Evolutionary conservation across 2,329 filamentous ascomycete species (phyloP).

Genomic region (Endocalyx cinctus): DNA sequence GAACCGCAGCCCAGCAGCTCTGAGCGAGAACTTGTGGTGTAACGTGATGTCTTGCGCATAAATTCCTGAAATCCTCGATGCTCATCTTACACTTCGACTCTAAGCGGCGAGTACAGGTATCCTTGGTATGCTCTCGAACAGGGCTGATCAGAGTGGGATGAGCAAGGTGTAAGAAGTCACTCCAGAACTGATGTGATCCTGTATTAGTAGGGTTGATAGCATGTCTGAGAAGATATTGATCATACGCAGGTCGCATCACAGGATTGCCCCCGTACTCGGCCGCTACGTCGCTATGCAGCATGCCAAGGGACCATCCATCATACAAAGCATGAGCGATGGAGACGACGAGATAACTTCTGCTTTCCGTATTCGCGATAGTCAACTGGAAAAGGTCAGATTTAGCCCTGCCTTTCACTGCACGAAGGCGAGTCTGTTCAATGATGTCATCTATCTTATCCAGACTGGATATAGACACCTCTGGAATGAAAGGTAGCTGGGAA

Average conservation of each 20-base stretch:
- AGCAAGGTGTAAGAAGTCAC: constrained; percentile 55
- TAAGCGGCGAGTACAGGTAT: constrained; percentile 35
- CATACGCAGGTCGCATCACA: constrained; percentile 41
- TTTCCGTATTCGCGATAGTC: constrained; percentile 31
- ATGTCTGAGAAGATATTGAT: no score
- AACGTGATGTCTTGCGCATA: constrained; percentile 64
- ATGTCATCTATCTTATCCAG: constrained; percentile 31
- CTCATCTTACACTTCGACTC: constrained; percentile 42
- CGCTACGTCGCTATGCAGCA: constrained; percentile 68
- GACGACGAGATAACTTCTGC: constrained; percentile 46
- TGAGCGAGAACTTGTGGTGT: constrained; percentile 74
- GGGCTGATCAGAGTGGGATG: constrained; percentile 30
- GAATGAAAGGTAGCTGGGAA: constrained; percentile 19
- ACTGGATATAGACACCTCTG: no score
- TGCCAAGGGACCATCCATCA: constrained; percentile 76
- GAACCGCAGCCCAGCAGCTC: constrained; percentile 67
- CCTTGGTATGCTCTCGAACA: no score
- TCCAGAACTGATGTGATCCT: constrained; percentile 71
- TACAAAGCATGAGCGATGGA: constrained; percentile 85
- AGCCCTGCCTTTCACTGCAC: constrained; percentile 34
- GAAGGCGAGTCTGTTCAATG: constrained; percentile 31
- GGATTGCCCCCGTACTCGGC: constrained; percentile 53
- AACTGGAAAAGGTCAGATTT: constrained; percentile 44
- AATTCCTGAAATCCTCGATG: constrained; percentile 39
- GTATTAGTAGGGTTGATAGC: no score